These are phyloP conservation scores for Penicillium sp. DNA, from an alignment of 2,329 filamentous ascomycete genomes.

Conservation along the genomic window DNA sequence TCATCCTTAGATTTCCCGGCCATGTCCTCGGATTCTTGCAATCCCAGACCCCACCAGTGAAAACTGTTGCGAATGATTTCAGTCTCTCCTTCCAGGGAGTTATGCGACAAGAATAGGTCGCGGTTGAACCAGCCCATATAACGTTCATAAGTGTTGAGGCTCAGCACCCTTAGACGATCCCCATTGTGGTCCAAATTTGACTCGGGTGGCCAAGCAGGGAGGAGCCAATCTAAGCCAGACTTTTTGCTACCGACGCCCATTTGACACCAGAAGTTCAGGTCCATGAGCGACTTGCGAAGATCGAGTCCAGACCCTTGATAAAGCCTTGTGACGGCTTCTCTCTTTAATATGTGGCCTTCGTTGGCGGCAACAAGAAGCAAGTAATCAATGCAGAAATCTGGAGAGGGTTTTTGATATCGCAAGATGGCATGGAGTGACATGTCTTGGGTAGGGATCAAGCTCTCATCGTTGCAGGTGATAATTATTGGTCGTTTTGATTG, in stretches of 20 bases:
- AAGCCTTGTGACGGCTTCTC: constrained; percentile 67
- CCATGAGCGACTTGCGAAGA: constrained; percentile 76
- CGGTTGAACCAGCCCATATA: constrained; percentile 77
- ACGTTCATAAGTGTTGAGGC: constrained; percentile 72
- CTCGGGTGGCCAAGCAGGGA: constrained; percentile 73
- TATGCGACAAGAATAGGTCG: constrained; percentile 53
- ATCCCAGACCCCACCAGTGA: constrained; percentile 67
- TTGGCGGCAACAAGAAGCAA: constrained; percentile 80
- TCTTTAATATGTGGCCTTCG: constrained; percentile 79
- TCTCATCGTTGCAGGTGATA: constrained; percentile 92
- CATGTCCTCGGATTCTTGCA: constrained; percentile 58
- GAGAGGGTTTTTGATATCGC: constrained; percentile 68
- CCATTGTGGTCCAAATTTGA: constrained; percentile 68
- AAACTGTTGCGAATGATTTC: constrained; percentile 67
- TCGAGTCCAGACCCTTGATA: constrained; percentile 72
- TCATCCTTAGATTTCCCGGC: constrained; percentile 43
- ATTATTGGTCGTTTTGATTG: constrained; percentile 91
- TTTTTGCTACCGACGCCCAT: constrained; percentile 89
- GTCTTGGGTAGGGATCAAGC: constrained; percentile 71
- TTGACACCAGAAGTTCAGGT: constrained; percentile 96
- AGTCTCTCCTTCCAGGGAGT: constrained; percentile 55
- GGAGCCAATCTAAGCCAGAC: constrained; percentile 88
- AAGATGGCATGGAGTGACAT: constrained; percentile 85
- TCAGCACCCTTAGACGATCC: constrained; percentile 74
- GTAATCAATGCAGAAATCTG: constrained; percentile 73